Evolutionary conservation across 495 filamentous ascomycete species (phyloP), one percentile per base, ranked within the genome.

Genomic region (Aspergillus saccharolyticus): DNA sequence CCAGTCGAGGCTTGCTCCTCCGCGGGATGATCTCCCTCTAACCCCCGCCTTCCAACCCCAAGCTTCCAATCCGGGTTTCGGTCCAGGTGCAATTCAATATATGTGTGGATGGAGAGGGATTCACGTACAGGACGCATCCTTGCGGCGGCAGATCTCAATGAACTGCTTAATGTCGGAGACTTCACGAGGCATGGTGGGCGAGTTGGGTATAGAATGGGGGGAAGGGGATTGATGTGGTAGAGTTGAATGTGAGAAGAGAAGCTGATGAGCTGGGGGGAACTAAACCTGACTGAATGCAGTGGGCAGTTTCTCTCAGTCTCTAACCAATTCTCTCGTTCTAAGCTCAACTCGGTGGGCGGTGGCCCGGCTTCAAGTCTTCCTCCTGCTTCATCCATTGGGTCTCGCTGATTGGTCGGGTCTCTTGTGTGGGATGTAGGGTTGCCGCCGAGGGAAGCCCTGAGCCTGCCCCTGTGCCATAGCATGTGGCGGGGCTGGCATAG

Each of bases 111-210:
- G n/a, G n/a, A n/a, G n/a, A n/a, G n/a, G n/a, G n/a, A n/a, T n/a
- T n/a, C 28, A 87, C 84, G 60, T 87, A 96, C 92, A 96, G 69
- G 89, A 91, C 70, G 95, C 94, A 84, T 99, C 94, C 79, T 94
- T 94, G 70, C 94, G 89, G 78, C 92, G 86, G 88, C 90, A 96
- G 82, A 97, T 93, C 89, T 99, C 95, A 79, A 99, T 95, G 88
- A 99, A 99, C 82, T 96, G 80, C 90, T 97, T 99, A 87, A 99
- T 97, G 70, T 97, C 95, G 70, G 87, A 88, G 77, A 97, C 86
- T 91, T 97, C 92, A 69, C 85, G 83, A 87, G 94, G 94, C 94
- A 99, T 99, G 63, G 52, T 85, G 81, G 73, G 64, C 66, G 44
- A 28, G 39, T 45, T 68, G 46, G 58, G 42, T 44, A 44, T 58